phyloP scores from a whole-genome alignment of 805 yeast species.

The Wickerhamomyces subpelliculosus region DNA sequence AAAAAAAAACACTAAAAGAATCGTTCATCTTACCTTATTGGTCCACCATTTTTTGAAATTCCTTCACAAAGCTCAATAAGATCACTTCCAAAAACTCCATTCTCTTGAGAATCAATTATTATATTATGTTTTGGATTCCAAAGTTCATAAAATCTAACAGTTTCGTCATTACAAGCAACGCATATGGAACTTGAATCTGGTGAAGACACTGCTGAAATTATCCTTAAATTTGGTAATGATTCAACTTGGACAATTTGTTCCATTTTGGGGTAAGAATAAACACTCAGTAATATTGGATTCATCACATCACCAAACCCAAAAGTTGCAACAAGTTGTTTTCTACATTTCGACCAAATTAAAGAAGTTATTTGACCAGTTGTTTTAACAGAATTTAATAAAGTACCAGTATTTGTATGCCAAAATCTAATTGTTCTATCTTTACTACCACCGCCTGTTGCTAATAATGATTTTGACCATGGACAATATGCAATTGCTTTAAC shows the following conservation, averaged over 20 bases:
- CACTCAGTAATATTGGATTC: conserved; percentile 44
- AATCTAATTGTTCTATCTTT: conserved; percentile 74
- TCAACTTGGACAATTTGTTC: conserved; percentile 39
- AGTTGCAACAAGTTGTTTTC: conserved; percentile 65
- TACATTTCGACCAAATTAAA: conserved; percentile 62
- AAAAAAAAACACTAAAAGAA: no score
- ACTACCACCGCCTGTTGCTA: conserved; percentile 91
- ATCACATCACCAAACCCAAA: conserved; percentile 66
- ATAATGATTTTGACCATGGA: conserved; percentile 76
- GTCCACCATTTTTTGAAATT: conserved; percentile 25
- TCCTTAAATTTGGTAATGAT: conserved; percentile 46
- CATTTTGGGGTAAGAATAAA: conserved; percentile 66
- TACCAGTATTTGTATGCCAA: conserved; percentile 83
- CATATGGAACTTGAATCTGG: conserved; percentile 60
- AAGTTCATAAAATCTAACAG: conserved; percentile 64
- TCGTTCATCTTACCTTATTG: conserved; percentile 16
- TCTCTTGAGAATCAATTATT: conserved; percentile 32
- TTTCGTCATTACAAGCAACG: conserved; percentile 72
- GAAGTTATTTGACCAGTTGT: conserved; percentile 77
- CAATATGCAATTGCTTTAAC: conserved; percentile 87
- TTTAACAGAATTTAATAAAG: conserved; percentile 47
- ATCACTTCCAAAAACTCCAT: conserved; percentile 48
- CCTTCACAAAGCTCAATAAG: conserved; percentile 57
- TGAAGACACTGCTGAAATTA: conserved; percentile 58
- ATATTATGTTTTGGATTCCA: conserved; percentile 46